Conservation (phyloP, 768 basidiomycete genomes). For the Hydnomerulius pinastri region DNA sequence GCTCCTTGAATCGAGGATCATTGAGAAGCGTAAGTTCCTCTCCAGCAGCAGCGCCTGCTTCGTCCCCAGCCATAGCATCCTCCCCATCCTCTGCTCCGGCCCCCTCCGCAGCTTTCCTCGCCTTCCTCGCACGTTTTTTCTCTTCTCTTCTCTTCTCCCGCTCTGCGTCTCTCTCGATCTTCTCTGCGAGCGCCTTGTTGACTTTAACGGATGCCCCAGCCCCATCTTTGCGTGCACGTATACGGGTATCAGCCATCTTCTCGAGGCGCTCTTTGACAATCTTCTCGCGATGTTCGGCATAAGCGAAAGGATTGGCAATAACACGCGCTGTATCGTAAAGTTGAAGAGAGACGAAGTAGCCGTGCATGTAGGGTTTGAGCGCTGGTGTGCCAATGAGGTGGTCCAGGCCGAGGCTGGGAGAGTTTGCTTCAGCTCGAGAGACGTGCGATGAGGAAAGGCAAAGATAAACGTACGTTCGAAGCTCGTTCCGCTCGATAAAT, state of each 20-base stretch:
- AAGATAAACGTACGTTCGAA: slow-evolving; percentile 67
- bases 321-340: slow-evolving; percentile 94
- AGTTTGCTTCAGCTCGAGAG: background rate
- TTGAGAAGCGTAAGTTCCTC: slow-evolving; percentile 56
- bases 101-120: slow-evolving; percentile 37
- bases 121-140: slow-evolving; percentile 50
- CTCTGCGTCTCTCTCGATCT: too few relatives aligned
- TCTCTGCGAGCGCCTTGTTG: slow-evolving; percentile 86
- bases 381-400: slow-evolving; percentile 93
- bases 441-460: background rate
- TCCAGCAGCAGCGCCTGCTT: slow-evolving; percentile 20
- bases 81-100: slow-evolving; percentile 34
- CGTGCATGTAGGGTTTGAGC: slow-evolving; percentile 99
- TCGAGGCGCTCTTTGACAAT: slow-evolving; percentile 88
- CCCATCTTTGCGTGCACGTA: slow-evolving; percentile 70
- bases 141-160: slow-evolving; percentile 57
- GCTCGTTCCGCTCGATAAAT: slow-evolving; percentile 86
- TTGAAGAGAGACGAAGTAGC: slow-evolving; percentile 95
- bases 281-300: slow-evolving; percentile 91
- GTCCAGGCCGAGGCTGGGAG: slow-evolving; percentile 81
- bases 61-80: slow-evolving; percentile 36
- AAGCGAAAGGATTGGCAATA: slow-evolving; percentile 95
- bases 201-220: slow-evolving; percentile 35
- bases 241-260: slow-evolving; percentile 90
- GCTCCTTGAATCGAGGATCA: slow-evolving; percentile 86